A percentile compares a stretch with the other conserved stretches of the same genome.
Conservation (phyloP, 208 protist species). For the Histomonas meleagridis region DNA sequence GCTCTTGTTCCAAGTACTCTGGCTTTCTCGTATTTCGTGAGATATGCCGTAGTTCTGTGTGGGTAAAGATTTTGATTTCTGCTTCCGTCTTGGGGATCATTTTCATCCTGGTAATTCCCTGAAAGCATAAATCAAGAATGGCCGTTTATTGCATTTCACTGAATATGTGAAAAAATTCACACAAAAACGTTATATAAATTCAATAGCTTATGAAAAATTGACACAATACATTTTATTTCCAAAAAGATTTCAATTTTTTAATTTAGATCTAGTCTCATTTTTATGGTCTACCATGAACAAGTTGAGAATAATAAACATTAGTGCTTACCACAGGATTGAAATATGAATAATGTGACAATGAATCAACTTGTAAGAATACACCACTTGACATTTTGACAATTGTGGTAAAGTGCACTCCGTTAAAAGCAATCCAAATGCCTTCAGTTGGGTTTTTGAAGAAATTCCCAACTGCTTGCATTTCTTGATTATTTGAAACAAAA, state of each 20-base stretch:
- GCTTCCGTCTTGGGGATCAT: too few species aligned
- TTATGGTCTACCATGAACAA: too few species aligned
- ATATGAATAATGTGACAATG: neutral
- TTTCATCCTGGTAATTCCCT: too few species aligned
- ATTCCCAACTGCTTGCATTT: neutral
- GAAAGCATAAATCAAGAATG: too few species aligned
- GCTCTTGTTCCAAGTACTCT: slow-evolving; percentile 87
- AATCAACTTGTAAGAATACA: neutral
- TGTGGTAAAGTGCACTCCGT: neutral
- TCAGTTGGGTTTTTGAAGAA: neutral
- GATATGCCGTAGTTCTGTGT: slow-evolving; percentile 70
- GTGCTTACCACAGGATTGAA: neutral
- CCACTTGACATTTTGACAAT: neutral
- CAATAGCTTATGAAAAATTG: too few species aligned
- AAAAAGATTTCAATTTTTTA: too few species aligned
- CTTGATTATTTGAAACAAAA: neutral
- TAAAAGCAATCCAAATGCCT: neutral
- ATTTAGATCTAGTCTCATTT: too few species aligned
- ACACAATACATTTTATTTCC: too few species aligned
- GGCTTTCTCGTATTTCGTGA: slow-evolving; percentile 96
- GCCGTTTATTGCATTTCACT: too few species aligned
- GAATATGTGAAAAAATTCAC: too few species aligned
- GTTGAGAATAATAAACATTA: neutral
- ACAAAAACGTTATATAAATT: too few species aligned
- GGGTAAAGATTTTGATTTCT: too few species aligned